Evolutionary conservation across 1,284 basidiomycete species (phyloP), one percentile per base, ranked within the genome.

Genomic region (Ganoderma meredithae): DNA sequence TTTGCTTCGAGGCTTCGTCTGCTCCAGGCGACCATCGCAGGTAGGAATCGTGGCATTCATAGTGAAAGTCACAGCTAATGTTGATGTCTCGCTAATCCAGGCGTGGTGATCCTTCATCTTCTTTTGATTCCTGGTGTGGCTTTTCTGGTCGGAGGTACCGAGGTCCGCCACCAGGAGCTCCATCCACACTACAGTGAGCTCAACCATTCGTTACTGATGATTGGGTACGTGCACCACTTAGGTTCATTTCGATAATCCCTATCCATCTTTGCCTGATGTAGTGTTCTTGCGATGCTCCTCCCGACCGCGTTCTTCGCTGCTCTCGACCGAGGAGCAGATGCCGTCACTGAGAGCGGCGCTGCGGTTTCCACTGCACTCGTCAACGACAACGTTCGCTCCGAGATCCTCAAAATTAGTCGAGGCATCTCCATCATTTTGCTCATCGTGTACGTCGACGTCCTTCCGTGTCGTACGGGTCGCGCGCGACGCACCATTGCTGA

Each of bases 251-350:
- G 31, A 60, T 17, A 31, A 31, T 66, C 39, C 71, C 90, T 7
- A 10, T 17, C 13, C n/a, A 43, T 6, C 58, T 1, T 36, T 41
- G 7, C 88, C n/a, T 86, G 90, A 6, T 19, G 15, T 64, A 91
- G 90, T 22, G 88, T 91, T 1, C 75, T 92, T 70, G 83, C 86
- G 17, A 79, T 91, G 3, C 78, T 91, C 7, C 78, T 92, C 1
- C 90, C 90, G 1, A 85, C 86, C 9, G 88, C 88, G 2, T 88
- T 90, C 77, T 93, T 91, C 71, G 82, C 88, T 8, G 86, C 90
- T 0, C 75, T 90, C n/a, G 83, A 88, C 68, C 80, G 81, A 1
- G 82, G 82, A 62, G 65, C 77, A 2, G 49, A 55, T 1, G 52
- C 68, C 1, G 64, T 64, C 19, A 49, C 60, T 1, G 49, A 61